Base-by-base conservation (phyloP, 2,329 filamentous ascomycete genomes). In the Ophiostoma fasciatum region DNA sequence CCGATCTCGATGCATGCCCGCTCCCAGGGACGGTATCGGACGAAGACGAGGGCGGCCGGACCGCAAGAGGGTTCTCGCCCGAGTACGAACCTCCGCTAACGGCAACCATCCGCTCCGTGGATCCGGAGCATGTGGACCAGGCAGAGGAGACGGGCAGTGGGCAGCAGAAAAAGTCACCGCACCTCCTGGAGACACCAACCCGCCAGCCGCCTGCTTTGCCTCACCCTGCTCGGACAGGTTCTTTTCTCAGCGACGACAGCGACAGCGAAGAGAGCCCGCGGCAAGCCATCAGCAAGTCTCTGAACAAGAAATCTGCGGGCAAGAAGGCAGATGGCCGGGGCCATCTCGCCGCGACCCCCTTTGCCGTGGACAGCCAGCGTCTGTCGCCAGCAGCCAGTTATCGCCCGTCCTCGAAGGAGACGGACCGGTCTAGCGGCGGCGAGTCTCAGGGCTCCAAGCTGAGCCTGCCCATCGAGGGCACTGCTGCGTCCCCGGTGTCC, bases 1-100 rank as follows among this genome's bases (percentile, higher is more conserved):
- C 13, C 8, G 32, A 27, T 6, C 9, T 9, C 8, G 13, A 22
- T 5, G 17, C 5, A 20, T 7, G 22, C 23, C 15, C n/a, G 14
- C 30, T 18, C 28, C 25, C 27, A 14, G 25, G 9, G 9, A 23
- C 14, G 11, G 30, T 33, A 7, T 43, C 34, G 40, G 39, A 30
- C 15, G 42, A 49, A 15, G 45, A 49, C 13, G 51, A 56, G n/a
- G n/a, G n/a, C n/a, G n/a, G n/a, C 38, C 54, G 45, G 45, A 57
- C 57, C 35, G 56, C 63, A 26, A 63, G 73, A 43, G 74, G 77
- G 3, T 84, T 85, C 51, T 84, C 81, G 14, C 77, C 78, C 11
- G 77, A 79, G 36, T 85, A 85, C 53, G 77, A 78, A 31, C 78
- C 78, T 11, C 74, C 76, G 42, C 71, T 11, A 27, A 78, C 72